Evolutionary conservation across 208 protist genomes (phyloP).

Genomic region (Novymonas esmeraldas): DNA sequence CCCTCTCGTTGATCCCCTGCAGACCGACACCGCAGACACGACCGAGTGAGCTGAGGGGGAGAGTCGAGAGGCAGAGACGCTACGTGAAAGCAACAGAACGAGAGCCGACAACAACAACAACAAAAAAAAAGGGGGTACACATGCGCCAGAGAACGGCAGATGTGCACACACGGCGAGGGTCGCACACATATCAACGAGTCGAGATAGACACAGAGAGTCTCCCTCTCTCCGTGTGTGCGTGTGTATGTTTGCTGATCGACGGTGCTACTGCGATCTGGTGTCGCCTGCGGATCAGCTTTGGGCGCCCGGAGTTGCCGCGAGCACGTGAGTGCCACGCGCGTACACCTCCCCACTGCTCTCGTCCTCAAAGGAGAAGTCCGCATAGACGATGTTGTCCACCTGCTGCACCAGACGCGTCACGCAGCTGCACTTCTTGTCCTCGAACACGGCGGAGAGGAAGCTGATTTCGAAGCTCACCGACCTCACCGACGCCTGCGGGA

Average conservation of each 20-base stretch:
- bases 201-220: neutral
- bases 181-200: too few relatives aligned
- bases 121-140: too few relatives aligned
- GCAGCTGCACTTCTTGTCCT: constrained; percentile 67
- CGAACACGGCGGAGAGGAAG: constrained; percentile 74
- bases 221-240: neutral
- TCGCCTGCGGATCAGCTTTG: neutral
- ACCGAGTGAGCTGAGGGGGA: too few relatives aligned
- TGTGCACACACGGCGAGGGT: too few relatives aligned
- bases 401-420: constrained; percentile 66
- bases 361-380: constrained; percentile 82
- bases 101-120: too few relatives aligned
- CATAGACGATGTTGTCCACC: constrained; percentile 48
- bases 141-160: too few relatives aligned
- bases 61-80: too few relatives aligned
- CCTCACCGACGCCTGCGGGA: constrained; percentile 16
- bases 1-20: too few relatives aligned
- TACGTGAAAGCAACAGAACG: too few relatives aligned
- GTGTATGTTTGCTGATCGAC: too few relatives aligned
- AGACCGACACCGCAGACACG: too few relatives aligned
- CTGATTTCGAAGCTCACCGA: constrained; percentile 88
- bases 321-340: constrained; percentile 73
- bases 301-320: constrained; percentile 15
- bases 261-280: too few relatives aligned
- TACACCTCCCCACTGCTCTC: constrained; percentile 60